Evolutionary conservation across 1,284 basidiomycete species (phyloP).

Genomic region (Xerocomus nothofagi): DNA sequence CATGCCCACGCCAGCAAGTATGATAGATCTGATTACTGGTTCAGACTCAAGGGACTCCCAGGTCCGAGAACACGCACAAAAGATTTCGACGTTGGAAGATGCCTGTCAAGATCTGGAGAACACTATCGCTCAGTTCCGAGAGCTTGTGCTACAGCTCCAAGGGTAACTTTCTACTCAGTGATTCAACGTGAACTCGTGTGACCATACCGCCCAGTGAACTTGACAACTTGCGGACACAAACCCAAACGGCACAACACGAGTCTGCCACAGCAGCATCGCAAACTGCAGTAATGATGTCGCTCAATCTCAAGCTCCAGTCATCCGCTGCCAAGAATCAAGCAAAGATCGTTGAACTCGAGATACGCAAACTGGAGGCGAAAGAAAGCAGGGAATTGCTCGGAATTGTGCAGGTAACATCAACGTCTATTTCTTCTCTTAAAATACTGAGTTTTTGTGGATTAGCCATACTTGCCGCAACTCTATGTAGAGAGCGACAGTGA

Average conservation of each 20-base stretch:
- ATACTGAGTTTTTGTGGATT: constrained; percentile 5
- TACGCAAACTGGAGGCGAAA: constrained; percentile 78
- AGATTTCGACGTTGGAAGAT: constrained; percentile 72
- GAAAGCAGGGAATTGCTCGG: constrained; percentile 77
- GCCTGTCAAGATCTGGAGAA: constrained; percentile 80
- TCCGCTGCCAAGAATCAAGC: constrained; percentile 88
- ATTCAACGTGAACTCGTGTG: background rate
- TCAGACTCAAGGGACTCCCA: constrained; percentile 72
- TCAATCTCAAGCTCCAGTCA: constrained; percentile 91
- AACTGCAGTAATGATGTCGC: constrained; percentile 82
- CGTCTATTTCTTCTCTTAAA: background rate
- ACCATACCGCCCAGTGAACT: constrained; percentile 63
- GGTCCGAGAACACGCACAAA: constrained; percentile 65
- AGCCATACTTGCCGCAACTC: constrained; percentile 84
- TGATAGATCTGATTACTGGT: constrained; percentile 1
- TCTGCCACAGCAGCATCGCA: constrained; percentile 75
- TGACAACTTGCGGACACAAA: constrained; percentile 76
- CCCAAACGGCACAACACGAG: constrained; percentile 80
- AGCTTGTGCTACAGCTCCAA: constrained; percentile 83
- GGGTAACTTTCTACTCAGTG: constrained; percentile 45
- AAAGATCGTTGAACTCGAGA: constrained; percentile 83
- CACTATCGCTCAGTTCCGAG: constrained; percentile 89
- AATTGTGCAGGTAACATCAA: constrained; percentile 57
- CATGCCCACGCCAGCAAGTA: background rate
- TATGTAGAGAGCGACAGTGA: constrained; percentile 87